Conservation (phyloP, 257 asterid genomes). For the Mitragyna speciosa region DNA sequence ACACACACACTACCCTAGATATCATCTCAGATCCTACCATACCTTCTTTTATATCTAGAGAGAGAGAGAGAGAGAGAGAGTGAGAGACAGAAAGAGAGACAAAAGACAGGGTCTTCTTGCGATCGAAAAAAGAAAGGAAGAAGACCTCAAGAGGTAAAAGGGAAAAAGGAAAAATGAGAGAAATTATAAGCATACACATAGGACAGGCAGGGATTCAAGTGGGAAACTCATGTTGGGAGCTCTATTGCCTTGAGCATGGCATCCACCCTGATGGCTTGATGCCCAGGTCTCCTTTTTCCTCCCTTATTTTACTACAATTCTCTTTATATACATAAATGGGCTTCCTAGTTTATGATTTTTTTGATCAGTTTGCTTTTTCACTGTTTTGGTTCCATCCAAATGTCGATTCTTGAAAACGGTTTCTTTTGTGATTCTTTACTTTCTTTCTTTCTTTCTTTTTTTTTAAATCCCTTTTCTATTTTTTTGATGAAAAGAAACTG, state of each 20-base stretch:
- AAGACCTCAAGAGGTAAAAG: neutral
- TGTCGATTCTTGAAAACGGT: neutral
- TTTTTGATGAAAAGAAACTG: no score
- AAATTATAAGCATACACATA: constrained; percentile 78
- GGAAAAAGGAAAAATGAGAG: constrained; percentile 52
- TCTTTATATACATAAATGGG: neutral
- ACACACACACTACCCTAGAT: neutral
- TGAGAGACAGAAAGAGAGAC: neutral
- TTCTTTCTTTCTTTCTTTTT: neutral
- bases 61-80: neutral
- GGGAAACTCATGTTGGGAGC: constrained; percentile 89
- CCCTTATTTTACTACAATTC: neutral
- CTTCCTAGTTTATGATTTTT: no score
- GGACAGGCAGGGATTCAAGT: constrained; percentile 97
- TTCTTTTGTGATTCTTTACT: neutral
- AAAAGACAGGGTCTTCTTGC: neutral
- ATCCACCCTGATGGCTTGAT: constrained; percentile 85
- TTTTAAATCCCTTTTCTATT: neutral
- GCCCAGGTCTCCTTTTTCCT: constrained; percentile 58
- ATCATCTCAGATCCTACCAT: no score
- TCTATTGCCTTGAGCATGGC: constrained; percentile 83
- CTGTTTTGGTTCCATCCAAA: neutral
- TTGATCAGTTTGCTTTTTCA: neutral
- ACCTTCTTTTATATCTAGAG: neutral
- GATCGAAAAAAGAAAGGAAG: constrained; percentile 4